Evolutionary conservation across 139 green algal genomes (phyloP).

Genomic region (Chlorella sp.): DNA sequence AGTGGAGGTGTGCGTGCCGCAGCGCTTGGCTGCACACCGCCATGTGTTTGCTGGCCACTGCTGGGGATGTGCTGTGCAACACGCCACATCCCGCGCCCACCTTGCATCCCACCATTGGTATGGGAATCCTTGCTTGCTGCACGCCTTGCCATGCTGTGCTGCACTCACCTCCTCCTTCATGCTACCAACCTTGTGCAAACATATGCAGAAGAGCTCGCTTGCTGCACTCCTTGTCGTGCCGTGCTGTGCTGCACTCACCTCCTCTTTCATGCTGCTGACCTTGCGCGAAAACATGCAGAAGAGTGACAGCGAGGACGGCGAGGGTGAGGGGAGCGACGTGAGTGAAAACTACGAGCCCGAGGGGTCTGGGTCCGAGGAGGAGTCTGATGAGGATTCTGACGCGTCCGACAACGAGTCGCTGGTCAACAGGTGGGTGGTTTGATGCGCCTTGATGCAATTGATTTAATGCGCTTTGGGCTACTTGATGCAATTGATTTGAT

Average conservation of each 20-base stretch:
- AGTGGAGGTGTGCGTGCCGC: neutral
- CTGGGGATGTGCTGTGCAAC: neutral
- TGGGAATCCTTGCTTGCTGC: neutral
- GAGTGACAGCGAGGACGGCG: constrained; percentile 68
- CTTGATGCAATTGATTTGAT: neutral
- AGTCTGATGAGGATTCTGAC: constrained; percentile 36
- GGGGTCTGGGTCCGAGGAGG: constrained; percentile 53
- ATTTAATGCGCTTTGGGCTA: neutral
- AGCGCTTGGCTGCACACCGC: neutral
- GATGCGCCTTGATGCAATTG: neutral
- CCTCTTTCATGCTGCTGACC: neutral
- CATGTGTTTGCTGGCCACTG: neutral
- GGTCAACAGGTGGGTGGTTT: constrained; percentile 33
- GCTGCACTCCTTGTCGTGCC: neutral
- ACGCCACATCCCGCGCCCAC: no score
- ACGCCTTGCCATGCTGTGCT: neutral
- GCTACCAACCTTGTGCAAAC: neutral
- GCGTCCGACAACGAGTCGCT: constrained; percentile 21
- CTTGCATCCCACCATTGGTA: no score
- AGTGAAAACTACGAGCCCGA: constrained; percentile 63
- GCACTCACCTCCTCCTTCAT: neutral
- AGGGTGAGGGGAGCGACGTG: constrained; percentile 38
- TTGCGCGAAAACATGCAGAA: constrained; percentile 18
- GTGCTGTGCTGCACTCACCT: neutral
- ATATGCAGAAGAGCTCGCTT: neutral